Evolutionary conservation across 441 rosid genomes (phyloP).

Genomic region (Raphanus hybrid): DNA sequence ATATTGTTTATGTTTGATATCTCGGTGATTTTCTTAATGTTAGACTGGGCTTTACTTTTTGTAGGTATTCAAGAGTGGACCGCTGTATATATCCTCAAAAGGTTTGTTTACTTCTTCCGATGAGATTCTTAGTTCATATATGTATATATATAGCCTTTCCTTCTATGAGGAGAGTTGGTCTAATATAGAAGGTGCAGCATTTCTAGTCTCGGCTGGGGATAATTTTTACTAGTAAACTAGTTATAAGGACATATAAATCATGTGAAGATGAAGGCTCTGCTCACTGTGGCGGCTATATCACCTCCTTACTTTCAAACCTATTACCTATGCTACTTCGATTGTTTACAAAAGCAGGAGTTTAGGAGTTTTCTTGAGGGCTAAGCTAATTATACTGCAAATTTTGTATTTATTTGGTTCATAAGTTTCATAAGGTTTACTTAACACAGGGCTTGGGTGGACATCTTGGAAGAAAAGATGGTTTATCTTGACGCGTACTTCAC

Average conservation of each 20-base stretch:
- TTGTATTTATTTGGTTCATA: not conserved
- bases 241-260: too few species aligned
- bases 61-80: conserved; percentile 97
- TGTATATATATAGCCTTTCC: not conserved
- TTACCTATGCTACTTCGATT: not conserved
- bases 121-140: not conserved
- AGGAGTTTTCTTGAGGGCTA: not conserved
- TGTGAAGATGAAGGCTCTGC: not conserved
- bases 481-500: conserved; percentile 87
- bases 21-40: not conserved
- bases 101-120: conserved; percentile 50
- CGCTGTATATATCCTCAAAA: conserved; percentile 92
- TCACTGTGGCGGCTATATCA: not conserved
- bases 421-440: not conserved
- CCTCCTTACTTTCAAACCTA: conserved; percentile 1
- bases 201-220: not conserved
- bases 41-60: not conserved
- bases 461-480: conserved; percentile 99
- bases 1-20: not conserved
- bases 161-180: not conserved
- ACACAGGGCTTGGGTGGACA: conserved; percentile 97
- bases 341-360: not conserved
- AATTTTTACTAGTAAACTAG: not conserved
- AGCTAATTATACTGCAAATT: not conserved
- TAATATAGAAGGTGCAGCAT: too few species aligned